Base-by-base conservation (phyloP, 2,329 filamentous ascomycete genomes). In the Nothophoma quercina region DNA sequence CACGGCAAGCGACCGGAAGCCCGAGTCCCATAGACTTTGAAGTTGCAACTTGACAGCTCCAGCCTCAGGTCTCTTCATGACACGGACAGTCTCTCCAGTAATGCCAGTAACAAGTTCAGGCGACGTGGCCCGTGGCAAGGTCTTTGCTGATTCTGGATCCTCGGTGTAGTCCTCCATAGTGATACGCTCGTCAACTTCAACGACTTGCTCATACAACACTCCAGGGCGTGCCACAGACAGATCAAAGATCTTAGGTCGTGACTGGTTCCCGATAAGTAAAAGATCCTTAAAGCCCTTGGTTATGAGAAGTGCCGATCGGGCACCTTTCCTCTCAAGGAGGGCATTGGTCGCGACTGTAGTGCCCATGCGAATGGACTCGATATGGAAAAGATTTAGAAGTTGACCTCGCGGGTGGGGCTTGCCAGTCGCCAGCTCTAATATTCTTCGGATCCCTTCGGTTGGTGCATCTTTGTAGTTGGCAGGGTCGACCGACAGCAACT, bases 1-100 rank as follows among this genome's bases (percentile, higher is more conserved):
- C 6, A 77, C 66, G 0, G 73, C 74, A 26, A 77, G 45, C 1
- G 72, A 74, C 7, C 72, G 60, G 25, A 69, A 69, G 1, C 74
- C 75, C n/a, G 69, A 60, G 1, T 64, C 51, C 41, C 63, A 72
- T 3, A 77, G 53, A 16, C 8, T 25, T 21, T 38, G 30, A 7
- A 51, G 39, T 19, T 36, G 30, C 19, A 3, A 23, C 25, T 38
- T 30, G n/a, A 52, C 51, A 25, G 30, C 55, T 23, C 57, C 38
- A 9, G 53, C 21, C 18, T 70, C 60, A 9, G 64, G 62, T 15
- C 40, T 51, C 38, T 61, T 58, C 29, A 71, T 36, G 12, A 72
- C 47, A 10, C 67, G 54, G 16, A 72, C 55, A 9, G 58, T 58
- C 33, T 72, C 68, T 22, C 68, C 67, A 30, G 62, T 68, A n/a